Evolutionary conservation across 495 filamentous ascomycete genomes (phyloP), one percentile per base, ranked within the genome.

Genomic region (Amorphotheca resinae): DNA sequence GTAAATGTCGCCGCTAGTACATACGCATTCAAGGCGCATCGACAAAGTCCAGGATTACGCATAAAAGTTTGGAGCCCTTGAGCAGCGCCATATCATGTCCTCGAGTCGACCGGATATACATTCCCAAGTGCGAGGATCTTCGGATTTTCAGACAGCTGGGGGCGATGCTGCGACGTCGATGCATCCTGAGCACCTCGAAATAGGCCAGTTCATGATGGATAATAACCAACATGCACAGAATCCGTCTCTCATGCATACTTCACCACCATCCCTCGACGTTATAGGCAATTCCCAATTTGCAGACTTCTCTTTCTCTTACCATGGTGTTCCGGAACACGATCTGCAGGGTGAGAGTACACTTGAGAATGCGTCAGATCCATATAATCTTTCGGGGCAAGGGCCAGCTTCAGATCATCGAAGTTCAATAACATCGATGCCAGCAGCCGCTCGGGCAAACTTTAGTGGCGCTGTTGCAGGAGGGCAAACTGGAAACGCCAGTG

Each of bases 201-300:
- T 56, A 12, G 53, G 49, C 23, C 46, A 56, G 30, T 56, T 52
- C 53, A 52, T 56, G 46, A 49, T 56, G 44, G 44, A 50, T 6
- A 41, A 38, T 15, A 46, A 38, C 35, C 23, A 16, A 17, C 49
- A 39, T 12, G 26, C 34, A 15, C 30, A 35, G 21, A 45, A 36
- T 23, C 25, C 11, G 20, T 35, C 43, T 9, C 22, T 46, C 23
- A 22, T 38, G n/a, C 38, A 42, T 18, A 23, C 39, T 18, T 41
- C 41, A 22, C 47, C 44, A 17, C 50, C 54, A 21, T 45, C 42
- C 9, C 44, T 56, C 12, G 50, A 53, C 37, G 32, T 42, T 3
- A 33, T 45, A 33, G 38, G 43, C 32, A 48, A 53, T 14, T 21
- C 45, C 1, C 50, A 48, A 25, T 56, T 56, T 36, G 46, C 39